phyloP scores from a whole-genome alignment of 2,329 filamentous ascomycete species.

The Talaromyces sp. region DNA sequence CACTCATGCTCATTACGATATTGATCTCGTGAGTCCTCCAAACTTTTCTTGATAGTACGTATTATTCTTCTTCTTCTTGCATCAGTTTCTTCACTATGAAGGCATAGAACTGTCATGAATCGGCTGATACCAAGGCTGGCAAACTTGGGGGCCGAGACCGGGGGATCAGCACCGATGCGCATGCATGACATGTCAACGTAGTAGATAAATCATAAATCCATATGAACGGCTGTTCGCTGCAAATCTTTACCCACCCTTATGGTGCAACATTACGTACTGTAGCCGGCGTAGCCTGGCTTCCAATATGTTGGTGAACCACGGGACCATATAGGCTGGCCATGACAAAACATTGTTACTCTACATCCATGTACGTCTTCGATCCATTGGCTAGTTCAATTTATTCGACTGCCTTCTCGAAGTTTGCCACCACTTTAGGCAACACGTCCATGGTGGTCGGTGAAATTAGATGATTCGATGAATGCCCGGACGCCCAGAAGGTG shows the following conservation, averaged over 20 bases:
- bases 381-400: neutral
- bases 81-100: neutral
- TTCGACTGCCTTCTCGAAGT: neutral
- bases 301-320: no score
- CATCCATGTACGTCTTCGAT: neutral
- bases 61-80: neutral
- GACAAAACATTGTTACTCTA: neutral
- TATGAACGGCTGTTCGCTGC: no score
- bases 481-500: neutral
- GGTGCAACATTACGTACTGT: no score
- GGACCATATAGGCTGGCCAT: neutral
- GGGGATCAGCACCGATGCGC: neutral
- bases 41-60: neutral
- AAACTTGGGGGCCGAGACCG: neutral
- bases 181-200: neutral
- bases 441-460: neutral
- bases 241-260: no score
- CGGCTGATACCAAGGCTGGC: no score
- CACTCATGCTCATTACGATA: neutral
- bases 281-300: no score
- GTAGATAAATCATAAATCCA: no score
- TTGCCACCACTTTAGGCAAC: constrained; percentile 7
- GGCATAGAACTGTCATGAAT: neutral
- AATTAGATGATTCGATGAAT: neutral
- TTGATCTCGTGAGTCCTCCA: neutral